Evolutionary conservation across 2,329 filamentous ascomycete species (phyloP).

Genomic region (Neurospora sp.): DNA sequence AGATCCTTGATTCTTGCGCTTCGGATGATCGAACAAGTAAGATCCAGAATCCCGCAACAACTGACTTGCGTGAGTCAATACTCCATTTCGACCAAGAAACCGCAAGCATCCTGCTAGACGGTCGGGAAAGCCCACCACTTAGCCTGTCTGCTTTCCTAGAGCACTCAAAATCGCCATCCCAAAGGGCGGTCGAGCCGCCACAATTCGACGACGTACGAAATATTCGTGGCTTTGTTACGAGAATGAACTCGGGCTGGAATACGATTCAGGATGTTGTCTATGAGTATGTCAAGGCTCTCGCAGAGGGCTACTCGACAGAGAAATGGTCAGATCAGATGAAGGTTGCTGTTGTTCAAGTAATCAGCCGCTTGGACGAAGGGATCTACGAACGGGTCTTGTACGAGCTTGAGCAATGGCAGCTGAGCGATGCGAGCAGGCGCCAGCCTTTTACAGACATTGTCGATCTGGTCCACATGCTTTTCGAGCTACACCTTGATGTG

Average conservation of each 20-base stretch:
- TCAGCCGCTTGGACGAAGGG: constrained; percentile 41
- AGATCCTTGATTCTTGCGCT: constrained; percentile 42
- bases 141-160: constrained; percentile 54
- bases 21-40: constrained; percentile 41
- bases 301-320: constrained; percentile 39
- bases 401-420: constrained; percentile 22
- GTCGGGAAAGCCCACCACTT: constrained; percentile 40
- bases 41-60: constrained; percentile 34
- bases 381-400: constrained; percentile 37
- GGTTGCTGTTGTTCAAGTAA: constrained; percentile 44
- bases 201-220: constrained; percentile 43
- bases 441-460: constrained; percentile 21
- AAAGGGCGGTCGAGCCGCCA: constrained; percentile 36
- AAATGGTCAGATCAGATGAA: constrained; percentile 52
- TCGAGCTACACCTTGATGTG: constrained; percentile 52
- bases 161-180: constrained; percentile 46
- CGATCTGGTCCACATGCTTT: constrained; percentile 44
- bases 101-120: constrained; percentile 41
- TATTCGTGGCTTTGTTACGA: constrained; percentile 40
- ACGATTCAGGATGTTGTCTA: constrained; percentile 47
- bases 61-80: constrained; percentile 40
- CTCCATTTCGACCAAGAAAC: constrained; percentile 42
- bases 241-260: constrained; percentile 39
- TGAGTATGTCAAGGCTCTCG: constrained; percentile 44
- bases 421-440: background rate